Conservation (phyloP, 106 monocot genomes). For the Platanthera zijinensis region DNA sequence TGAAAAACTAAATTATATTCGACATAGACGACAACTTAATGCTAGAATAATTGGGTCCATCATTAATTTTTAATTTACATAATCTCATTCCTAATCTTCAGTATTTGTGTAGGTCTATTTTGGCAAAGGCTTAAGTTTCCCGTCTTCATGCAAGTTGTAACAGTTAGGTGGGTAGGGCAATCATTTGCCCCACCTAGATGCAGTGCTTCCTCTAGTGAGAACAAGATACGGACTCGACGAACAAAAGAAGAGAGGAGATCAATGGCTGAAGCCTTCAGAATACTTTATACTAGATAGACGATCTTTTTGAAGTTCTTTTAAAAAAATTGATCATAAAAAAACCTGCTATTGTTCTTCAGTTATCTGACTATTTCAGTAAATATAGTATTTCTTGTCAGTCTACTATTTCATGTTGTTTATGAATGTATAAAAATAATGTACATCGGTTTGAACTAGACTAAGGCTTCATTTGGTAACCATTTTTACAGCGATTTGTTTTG, state of each 20-base stretch:
- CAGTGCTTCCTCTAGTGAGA: slow-evolving; percentile 31
- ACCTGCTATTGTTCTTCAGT: neutral
- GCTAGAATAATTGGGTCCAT: neutral
- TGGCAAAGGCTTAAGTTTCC: neutral
- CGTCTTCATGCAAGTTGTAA: slow-evolving; percentile 26
- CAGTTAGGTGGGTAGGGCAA: slow-evolving; percentile 27
- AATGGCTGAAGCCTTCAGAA: slow-evolving; percentile 50
- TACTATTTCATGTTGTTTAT: neutral
- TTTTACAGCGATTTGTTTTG: too few species aligned
- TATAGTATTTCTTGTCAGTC: neutral
- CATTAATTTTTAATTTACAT: neutral
- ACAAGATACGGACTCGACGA: slow-evolving; percentile 35
- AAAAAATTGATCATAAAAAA: neutral
- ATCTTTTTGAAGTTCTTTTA: neutral
- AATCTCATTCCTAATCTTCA: neutral
- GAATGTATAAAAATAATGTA: neutral
- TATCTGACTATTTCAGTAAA: neutral
- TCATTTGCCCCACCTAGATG: slow-evolving; percentile 27
- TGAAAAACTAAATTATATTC: neutral
- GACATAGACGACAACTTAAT: too few species aligned
- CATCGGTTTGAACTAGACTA: too few species aligned
- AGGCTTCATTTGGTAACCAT: too few species aligned
- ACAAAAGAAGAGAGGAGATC: slow-evolving; percentile 53
- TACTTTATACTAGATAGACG: neutral
- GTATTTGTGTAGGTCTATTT: neutral